Base-by-base conservation (phyloP, 2,329 filamentous ascomycete species). In the Aspergillus sp. region DNA sequence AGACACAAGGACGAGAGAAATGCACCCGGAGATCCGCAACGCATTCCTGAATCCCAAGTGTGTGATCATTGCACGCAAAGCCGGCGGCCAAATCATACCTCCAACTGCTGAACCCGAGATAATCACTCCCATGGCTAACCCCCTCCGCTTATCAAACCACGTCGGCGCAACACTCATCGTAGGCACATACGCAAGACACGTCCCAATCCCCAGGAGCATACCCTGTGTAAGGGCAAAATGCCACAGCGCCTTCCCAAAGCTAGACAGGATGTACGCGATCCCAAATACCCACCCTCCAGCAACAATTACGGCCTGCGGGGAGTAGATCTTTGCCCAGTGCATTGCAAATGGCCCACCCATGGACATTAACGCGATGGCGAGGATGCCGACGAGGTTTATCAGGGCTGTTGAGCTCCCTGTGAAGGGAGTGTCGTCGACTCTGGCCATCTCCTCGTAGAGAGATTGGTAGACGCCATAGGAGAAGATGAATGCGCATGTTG, bases 381-480 rank as follows among this genome's bases (percentile, higher is more conserved):
- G 52, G 0, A 74, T 78, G 28, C 76, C 77, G 34, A 79, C 79
- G 13, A 80, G 68, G 59, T 75, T 76, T 47, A 80, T 79, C 17
- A 72, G 61, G 6, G 76, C 77, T 1, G 77, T 68, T 1, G 69
- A 72, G 6, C 71, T 70, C 9, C 71, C 70, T 0, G 70, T 71
- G 59, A 80, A 81, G 2, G 77, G 76, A 0, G 68, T 74, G 19
- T 57, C 50, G 22, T 64, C 46, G 19, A 68, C 54, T 25, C 57
- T 58, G n/a, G 69, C 62, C 69, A 78, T 70, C 31, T 72, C 67
- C 62, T 79, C 74, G 53, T 80, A 80, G 7, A 79, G 72, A 3
- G 72, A 76, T 66, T 80, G 76, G 55, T 78, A 80, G 31, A 80
- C 74, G 15, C 78, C 78, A 52, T 77, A 80, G n/a, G 74, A 69